phyloP scores from a whole-genome alignment of 2,329 filamentous ascomycete genomes.

The Aspergillus pseudoviridinutans region DNA sequence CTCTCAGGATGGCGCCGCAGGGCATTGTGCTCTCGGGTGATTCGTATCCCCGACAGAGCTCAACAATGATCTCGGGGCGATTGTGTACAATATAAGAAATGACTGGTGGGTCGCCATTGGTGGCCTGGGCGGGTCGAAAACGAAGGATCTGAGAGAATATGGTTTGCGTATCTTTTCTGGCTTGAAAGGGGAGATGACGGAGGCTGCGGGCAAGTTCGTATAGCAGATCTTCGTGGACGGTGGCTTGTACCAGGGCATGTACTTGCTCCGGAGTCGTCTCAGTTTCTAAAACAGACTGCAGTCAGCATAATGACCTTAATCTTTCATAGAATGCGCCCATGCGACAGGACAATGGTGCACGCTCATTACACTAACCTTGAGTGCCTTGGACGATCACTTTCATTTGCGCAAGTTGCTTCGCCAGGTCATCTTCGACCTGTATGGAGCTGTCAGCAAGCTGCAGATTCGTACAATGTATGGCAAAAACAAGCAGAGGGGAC shows the following conservation, averaged over 20 bases:
- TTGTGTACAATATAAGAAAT: constrained; percentile 85
- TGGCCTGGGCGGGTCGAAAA: constrained; percentile 67
- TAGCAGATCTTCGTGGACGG: constrained; percentile 86
- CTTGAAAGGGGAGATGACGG: constrained; percentile 86
- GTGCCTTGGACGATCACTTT: constrained; percentile 91
- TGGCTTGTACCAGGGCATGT: constrained; percentile 74
- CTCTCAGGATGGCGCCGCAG: constrained; percentile 82
- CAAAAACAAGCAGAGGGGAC: not conserved
- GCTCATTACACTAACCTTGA: constrained; percentile 56
- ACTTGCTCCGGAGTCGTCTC: constrained; percentile 86
- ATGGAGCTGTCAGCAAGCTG: constrained; percentile 10
- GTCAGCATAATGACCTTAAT: constrained; percentile 5
- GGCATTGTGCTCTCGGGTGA: constrained; percentile 87
- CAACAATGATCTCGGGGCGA: constrained; percentile 79
- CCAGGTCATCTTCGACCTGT: constrained; percentile 79
- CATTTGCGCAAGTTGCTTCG: constrained; percentile 82
- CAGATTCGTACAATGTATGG: not conserved
- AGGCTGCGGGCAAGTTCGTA: constrained; percentile 78
- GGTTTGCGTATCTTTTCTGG: constrained; percentile 89
- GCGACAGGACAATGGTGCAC: not conserved
- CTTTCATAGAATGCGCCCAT: not conserved
- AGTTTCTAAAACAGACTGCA: constrained; percentile 56
- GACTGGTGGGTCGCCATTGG: constrained; percentile 73
- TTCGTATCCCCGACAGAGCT: constrained; percentile 85
- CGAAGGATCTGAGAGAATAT: constrained; percentile 95